Evolutionary conservation across 208 protist species (phyloP).

Genomic region (Kentomonas sorsogonicus): DNA sequence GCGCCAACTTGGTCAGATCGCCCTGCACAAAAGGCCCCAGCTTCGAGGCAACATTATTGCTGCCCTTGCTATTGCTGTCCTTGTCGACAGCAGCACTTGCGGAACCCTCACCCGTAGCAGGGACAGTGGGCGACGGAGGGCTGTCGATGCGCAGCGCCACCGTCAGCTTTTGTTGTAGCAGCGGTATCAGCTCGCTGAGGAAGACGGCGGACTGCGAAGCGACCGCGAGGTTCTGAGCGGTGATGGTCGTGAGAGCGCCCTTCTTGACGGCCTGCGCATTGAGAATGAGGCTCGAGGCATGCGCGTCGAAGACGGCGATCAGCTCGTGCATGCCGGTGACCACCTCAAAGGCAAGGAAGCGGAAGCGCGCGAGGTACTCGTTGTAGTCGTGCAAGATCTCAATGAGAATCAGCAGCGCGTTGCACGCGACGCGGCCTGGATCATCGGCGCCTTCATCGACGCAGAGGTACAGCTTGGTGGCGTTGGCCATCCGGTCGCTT

Average conservation of each 20-base stretch:
- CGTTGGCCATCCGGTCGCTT: slow-evolving; percentile 12
- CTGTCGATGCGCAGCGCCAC: slow-evolving; percentile 9
- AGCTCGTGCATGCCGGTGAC: slow-evolving; percentile 70
- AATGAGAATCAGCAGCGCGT: slow-evolving; percentile 66
- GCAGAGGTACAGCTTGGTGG: slow-evolving; percentile 26
- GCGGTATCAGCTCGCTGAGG: slow-evolving; percentile 62
- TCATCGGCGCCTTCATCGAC: slow-evolving; percentile 33
- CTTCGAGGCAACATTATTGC: neutral
- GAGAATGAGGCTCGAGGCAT: slow-evolving; percentile 68
- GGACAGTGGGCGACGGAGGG: neutral
- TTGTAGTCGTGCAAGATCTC: slow-evolving; percentile 78
- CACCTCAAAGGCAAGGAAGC: slow-evolving; percentile 80
- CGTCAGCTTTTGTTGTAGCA: slow-evolving; percentile 42
- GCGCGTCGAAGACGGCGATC: slow-evolving; percentile 67
- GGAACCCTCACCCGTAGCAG: too few relatives aligned
- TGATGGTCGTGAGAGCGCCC: slow-evolving; percentile 74
- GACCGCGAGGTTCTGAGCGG: slow-evolving; percentile 70
- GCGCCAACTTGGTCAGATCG: slow-evolving; percentile 44
- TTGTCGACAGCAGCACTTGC: too few relatives aligned
- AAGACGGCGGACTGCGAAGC: slow-evolving; percentile 81
- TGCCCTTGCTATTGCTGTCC: slow-evolving; percentile 4
- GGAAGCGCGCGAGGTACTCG: slow-evolving; percentile 61
- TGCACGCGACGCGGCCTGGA: slow-evolving; percentile 63
- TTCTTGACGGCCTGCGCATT: slow-evolving; percentile 76
- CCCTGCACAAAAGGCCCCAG: slow-evolving; percentile 42